Base-by-base conservation (phyloP, 805 yeast species). In the Wickerhamiella lipophila region DNA sequence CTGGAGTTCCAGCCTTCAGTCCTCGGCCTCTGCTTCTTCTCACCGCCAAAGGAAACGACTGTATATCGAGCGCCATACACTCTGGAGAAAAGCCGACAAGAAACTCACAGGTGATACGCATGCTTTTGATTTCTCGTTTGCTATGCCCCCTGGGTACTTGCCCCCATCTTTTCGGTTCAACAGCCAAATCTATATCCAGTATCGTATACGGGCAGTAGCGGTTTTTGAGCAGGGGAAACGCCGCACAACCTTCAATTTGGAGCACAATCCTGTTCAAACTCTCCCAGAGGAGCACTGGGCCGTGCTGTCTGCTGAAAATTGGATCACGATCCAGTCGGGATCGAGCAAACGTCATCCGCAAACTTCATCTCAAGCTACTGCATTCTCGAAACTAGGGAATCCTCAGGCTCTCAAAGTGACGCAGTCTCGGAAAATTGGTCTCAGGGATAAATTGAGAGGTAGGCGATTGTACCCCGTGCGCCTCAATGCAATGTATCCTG, bases 281-380 rank as follows among this genome's bases (percentile, higher is more conserved):
- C 23, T 22, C 15, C 47, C 47, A 5, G 47, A 44, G 34, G 46
- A 42, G 39, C 47, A 44, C n/a, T 44, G 47, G 47, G 47, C 41
- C 8, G 40, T 44, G 2, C 8, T 13, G 7, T 19, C 32, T n/a
- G 16, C 19, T 4, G 40, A 44, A 9, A 44, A 34, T 34, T 44
- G 47, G 47, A 25, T 44, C 23, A 34, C 41, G 2, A 16, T 44
- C 9, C 38, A 32, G 19, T 13, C 23, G 30, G 11, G 27, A 2
- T n/a, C 30, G 5, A 32, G 25, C n/a, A 32, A 35, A 13, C 23
- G 23, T 13, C 32, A 34, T 22, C 32, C 32, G 3, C 34, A 19
- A 3, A 23, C 15, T 19, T 18, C 38, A 7, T 35, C 47, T 3
- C 47, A 44, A 2, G 12, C 30, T 21, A 16, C 27, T 15, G 16